phyloP scores from a whole-genome alignment of 2,329 filamentous ascomycete genomes.

The Cordyceps fumosorosea region DNA sequence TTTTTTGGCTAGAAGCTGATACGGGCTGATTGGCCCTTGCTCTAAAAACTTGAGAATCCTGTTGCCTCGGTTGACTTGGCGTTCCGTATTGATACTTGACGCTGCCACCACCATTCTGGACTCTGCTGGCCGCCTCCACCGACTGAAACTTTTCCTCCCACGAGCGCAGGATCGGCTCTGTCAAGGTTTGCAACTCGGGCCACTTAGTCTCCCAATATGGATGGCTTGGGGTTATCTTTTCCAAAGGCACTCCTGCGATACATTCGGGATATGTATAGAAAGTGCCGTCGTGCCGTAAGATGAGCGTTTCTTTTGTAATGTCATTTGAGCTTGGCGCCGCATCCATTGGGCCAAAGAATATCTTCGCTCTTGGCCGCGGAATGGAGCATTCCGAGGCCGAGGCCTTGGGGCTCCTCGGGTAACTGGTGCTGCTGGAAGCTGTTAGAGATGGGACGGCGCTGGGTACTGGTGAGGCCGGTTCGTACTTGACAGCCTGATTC shows the following conservation, averaged over 20 bases:
- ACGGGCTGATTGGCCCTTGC: constrained; percentile 45
- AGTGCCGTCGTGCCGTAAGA: constrained; percentile 41
- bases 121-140: constrained; percentile 27
- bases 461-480: background rate
- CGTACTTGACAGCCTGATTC: background rate
- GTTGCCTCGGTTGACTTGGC: constrained; percentile 50
- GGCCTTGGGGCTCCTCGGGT: background rate
- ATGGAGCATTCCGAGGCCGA: background rate
- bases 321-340: constrained; percentile 18
- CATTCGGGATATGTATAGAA: constrained; percentile 41
- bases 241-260: constrained; percentile 5
- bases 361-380: background rate
- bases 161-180: constrained; percentile 37
- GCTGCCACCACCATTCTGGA: constrained; percentile 24
- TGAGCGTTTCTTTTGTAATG: constrained; percentile 40
- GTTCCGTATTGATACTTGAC: constrained; percentile 47
- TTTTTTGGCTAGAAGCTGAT: constrained; percentile 48
- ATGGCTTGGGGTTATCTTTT: constrained; percentile 21
- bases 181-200: constrained; percentile 37
- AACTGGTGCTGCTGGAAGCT: background rate
- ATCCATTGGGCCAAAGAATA: background rate
- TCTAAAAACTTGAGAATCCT: constrained; percentile 46
- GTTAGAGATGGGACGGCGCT: background rate
- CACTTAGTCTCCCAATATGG: constrained; percentile 52
- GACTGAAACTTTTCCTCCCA: constrained; percentile 43